Base-by-base conservation (phyloP, 2,329 filamentous ascomycete species). In the Aureobasidium sp. region DNA sequence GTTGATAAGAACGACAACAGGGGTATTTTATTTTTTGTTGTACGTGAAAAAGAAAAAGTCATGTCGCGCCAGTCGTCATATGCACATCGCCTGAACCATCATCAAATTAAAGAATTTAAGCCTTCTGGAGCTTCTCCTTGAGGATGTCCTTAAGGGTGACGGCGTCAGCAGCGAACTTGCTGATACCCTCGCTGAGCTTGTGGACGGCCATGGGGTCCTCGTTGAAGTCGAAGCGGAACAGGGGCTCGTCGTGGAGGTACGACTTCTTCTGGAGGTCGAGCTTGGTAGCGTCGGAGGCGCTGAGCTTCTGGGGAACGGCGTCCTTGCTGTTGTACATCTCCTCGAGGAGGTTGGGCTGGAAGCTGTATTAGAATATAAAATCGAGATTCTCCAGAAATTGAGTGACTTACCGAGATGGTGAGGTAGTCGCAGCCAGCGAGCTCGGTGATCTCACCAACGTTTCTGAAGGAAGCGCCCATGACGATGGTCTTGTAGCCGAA, bases 141-240 rank as follows among this genome's bases (percentile, higher is more conserved):
- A 99, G 84, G 73, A 96, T 92, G 67, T 85, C 84, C 89, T 97
- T 97, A 71, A 99, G 87, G 64, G 91, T 96, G 68, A 92, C 81
- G 69, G 94, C 92, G 74, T 99, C 94, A 70, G 94, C 94, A 64
- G 94, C 93, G 74, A 99, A 99, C 83, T 97, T 97, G 84, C 90
- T 95, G 84, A 99, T 99, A 80, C 94, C 94, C 82, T 99, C 94
- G 66, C 92, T 90, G 71, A 99, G 87, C 89, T 99, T 99, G 88
- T 97, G 92, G 69, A 96, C 91, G 67, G 90, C 94, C 94, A 99
- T 99, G 78, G 93, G 89, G 74, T 99, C 91, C 85, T 99, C 94
- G 85, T 99, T 99, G 87, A 99, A 96, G 80, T 92, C 89, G 83
- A 97, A 99, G 77, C 94, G 91, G 92, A 97, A 99, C 55, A 79